A percentile compares a stretch with the other conserved stretches of the same genome.
These are phyloP conservation scores for Aspergillus homomorphus DNA, from an alignment of 495 filamentous ascomycete species.

Conservation along the genomic window DNA sequence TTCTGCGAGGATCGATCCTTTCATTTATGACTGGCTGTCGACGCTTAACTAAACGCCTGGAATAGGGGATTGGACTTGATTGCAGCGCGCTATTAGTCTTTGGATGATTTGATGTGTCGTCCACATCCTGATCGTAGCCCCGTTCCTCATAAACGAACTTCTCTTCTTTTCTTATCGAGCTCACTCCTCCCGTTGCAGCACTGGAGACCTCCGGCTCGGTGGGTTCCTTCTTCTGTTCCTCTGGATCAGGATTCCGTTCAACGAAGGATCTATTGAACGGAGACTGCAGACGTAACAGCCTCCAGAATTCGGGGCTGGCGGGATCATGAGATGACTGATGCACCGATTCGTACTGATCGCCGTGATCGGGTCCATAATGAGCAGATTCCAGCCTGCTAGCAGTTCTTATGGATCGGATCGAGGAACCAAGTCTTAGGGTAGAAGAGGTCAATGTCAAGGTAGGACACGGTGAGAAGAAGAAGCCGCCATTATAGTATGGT, in stretches of 20 bases:
- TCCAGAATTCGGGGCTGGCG: slow-evolving; percentile 15
- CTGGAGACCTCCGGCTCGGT: not conserved
- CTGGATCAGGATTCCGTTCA: not conserved
- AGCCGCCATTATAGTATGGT: not conserved
- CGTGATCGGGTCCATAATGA: not conserved
- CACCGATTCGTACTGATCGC: not conserved
- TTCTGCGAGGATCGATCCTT: too few relatives aligned
- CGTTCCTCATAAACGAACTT: too few relatives aligned
- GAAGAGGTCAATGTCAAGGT: not conserved
- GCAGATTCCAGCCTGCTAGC: not conserved
- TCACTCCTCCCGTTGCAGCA: too few relatives aligned
- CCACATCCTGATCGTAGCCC: too few relatives aligned
- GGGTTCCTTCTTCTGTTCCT: not conserved
- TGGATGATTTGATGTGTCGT: too few relatives aligned
- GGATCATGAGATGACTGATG: not conserved
- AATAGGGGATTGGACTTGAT: too few relatives aligned
- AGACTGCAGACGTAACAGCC: slow-evolving; percentile 16
- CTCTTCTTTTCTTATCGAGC: too few relatives aligned
- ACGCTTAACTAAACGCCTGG: too few relatives aligned
- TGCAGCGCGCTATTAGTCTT: too few relatives aligned
- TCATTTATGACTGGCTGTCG: too few relatives aligned
- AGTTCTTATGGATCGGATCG: not conserved
- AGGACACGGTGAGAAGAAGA: not conserved
- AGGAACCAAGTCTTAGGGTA: not conserved
- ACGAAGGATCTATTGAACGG: slow-evolving; percentile 12